phyloP scores from a whole-genome alignment of 345 rosid species.

The Lenwebbia sp. region DNA sequence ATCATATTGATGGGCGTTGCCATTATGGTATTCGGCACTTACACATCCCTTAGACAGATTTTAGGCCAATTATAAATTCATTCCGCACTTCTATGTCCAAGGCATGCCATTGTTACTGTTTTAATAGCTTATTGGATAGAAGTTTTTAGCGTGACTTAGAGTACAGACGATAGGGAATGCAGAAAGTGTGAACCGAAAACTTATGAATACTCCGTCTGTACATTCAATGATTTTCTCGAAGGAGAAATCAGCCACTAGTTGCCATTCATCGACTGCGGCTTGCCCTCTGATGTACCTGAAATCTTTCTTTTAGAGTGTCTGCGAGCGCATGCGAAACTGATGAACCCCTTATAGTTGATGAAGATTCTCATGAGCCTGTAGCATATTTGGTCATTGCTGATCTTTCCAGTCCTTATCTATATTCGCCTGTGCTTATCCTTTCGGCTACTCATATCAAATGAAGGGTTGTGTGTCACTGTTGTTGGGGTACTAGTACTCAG shows the following conservation, averaged over 20 bases:
- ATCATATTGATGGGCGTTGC: conserved; percentile 4
- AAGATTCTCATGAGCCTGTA: neutral
- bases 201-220: neutral
- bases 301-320: neutral
- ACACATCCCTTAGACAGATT: conserved; percentile 9
- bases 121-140: neutral
- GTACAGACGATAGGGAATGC: neutral
- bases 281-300: neutral
- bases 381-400: neutral
- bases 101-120: neutral
- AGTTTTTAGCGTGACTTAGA: neutral
- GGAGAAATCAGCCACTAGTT: neutral
- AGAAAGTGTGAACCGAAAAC: neutral
- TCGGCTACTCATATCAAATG: neutral
- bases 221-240: neutral
- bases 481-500: neutral
- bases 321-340: neutral
- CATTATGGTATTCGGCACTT: conserved; percentile 7
- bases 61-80: neutral
- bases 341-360: neutral
- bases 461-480: neutral
- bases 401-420: neutral
- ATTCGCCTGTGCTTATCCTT: neutral
- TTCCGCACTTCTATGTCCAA: neutral
- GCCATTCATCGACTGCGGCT: neutral